These are phyloP conservation scores for Mortierella antarctica DNA, from an alignment of 192 early-diverging fungal genomes.

Conservation along the genomic window DNA sequence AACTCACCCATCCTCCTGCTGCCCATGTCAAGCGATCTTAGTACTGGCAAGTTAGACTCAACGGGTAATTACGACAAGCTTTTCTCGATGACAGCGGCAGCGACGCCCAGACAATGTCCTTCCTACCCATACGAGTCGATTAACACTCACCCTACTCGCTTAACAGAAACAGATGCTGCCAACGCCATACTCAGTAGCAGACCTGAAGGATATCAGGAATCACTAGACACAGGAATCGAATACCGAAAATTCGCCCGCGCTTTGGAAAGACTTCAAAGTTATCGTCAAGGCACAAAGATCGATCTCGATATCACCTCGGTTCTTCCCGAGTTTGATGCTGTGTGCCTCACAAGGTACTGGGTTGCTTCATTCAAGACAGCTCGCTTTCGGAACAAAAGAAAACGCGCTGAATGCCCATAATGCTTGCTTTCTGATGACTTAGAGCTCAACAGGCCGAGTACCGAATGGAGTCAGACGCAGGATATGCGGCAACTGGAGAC, in stretches of 20 bases:
- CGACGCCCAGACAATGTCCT: no score
- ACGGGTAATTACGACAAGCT: no score
- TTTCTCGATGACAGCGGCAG: no score
- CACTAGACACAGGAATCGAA: conserved; percentile 29
- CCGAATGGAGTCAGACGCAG: conserved; percentile 22
- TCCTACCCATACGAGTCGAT: no score
- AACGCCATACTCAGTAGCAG: neutral
- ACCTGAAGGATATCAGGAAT: conserved; percentile 12
- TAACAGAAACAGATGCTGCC: no score
- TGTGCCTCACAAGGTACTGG: conserved; percentile 25
- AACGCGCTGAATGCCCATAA: conserved; percentile 2
- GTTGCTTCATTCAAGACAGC: neutral
- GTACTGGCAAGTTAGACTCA: neutral
- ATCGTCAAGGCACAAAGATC: neutral
- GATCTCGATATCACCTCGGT: conserved; percentile 12
- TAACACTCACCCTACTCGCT: no score
- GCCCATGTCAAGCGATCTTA: neutral
- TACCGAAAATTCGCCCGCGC: conserved; percentile 29
- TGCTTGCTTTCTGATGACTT: neutral
- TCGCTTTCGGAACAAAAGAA: conserved; percentile 17
- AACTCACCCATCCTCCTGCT: neutral
- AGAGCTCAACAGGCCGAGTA: conserved; percentile 29
- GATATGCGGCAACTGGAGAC: conserved; percentile 4
- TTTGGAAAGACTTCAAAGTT: conserved; percentile 19
- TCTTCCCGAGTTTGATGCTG: conserved; percentile 33